phyloP scores from a whole-genome alignment of 495 filamentous ascomycete species.

The Apodospora peruviana region DNA sequence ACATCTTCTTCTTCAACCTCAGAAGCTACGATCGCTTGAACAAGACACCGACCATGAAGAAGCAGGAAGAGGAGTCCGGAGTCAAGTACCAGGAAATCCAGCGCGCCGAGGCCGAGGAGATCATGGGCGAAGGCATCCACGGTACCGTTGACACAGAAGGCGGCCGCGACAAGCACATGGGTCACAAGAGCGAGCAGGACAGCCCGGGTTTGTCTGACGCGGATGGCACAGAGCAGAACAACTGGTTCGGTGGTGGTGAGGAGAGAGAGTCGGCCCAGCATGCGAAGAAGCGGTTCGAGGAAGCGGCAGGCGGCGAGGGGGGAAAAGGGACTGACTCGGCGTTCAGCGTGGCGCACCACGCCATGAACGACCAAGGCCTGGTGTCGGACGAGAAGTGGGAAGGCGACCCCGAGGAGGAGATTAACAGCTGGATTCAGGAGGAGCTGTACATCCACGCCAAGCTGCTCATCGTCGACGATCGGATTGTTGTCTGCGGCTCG shows the following conservation, averaged over 20 bases:
- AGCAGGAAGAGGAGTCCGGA: constrained; percentile 70
- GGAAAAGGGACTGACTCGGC: constrained; percentile 42
- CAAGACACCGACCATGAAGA: constrained; percentile 60
- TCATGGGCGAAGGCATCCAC: constrained; percentile 72
- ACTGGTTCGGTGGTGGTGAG: constrained; percentile 50
- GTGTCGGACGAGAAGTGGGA: constrained; percentile 70
- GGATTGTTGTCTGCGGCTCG: constrained; percentile 74
- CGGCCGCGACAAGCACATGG: constrained; percentile 36
- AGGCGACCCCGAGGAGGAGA: constrained; percentile 61
- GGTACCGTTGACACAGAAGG: constrained; percentile 43
- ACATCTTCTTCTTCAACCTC: constrained; percentile 90
- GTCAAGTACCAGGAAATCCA: constrained; percentile 82
- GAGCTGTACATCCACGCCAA: constrained; percentile 93
- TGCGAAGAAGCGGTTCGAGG: constrained; percentile 62
- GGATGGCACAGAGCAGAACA: constrained; percentile 45
- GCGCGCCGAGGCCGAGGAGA: constrained; percentile 74
- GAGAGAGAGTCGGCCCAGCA: constrained; percentile 50
- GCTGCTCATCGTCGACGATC: constrained; percentile 79
- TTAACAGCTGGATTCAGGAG: constrained; percentile 85
- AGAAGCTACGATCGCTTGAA: constrained; percentile 87
- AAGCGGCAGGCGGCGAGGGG: constrained; percentile 32
- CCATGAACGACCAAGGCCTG: constrained; percentile 65
- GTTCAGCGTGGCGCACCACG: constrained; percentile 72
- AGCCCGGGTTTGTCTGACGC: constrained; percentile 26
- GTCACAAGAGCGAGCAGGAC: constrained; percentile 35